Evolutionary conservation across 129 eudicot genomes (phyloP), one percentile per base, ranked within the genome.

Genomic region (Tagetes patula): DNA sequence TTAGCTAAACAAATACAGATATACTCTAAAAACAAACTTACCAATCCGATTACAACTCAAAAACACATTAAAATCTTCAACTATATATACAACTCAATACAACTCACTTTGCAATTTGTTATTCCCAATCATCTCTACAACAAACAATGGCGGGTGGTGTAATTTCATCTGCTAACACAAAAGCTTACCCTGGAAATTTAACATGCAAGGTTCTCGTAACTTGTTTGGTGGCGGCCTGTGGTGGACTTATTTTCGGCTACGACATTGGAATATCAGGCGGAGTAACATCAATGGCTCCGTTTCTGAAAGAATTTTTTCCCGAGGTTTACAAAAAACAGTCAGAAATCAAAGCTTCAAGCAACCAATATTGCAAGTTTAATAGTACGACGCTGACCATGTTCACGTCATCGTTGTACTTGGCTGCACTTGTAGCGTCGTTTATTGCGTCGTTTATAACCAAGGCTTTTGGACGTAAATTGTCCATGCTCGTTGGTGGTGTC

Each of bases 231-330:
- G 89, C 89, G 3, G 89, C 82, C 3, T 75, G 70, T 53, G 89
- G 89, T 6, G 89, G 89, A 54, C 42, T 82, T 27, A 85, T 85
- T 27, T 85, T 85, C 52, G 89, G 89, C 2, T 85, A 85, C 53
- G 89, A 85, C 49, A 79, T 85, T 9, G 89, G 89, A 1, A 85
- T 85, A 65, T 85, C 89, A 38, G 88, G 88, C 0, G 88, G 88
- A 1, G 88, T 84, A 11, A 84, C 88, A n/a, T 81, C 88, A 0
- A 84, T 84, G 88, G 7, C 73, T 0, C 45, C 80, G 0, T 84
- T 84, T 67, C 30, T 84, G 74, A 66, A 77, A 50, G 39, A 74
- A 50, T 84, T 84, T 63, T 80, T 84, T 38, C 88, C 82, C 0
- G 48, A 40, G 5, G 85, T 84, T 14, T 84, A 76, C 43, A 49